These are phyloP conservation scores for Neonothopanus nambi DNA, from an alignment of 1,284 basidiomycete genomes.

Conservation along the genomic window DNA sequence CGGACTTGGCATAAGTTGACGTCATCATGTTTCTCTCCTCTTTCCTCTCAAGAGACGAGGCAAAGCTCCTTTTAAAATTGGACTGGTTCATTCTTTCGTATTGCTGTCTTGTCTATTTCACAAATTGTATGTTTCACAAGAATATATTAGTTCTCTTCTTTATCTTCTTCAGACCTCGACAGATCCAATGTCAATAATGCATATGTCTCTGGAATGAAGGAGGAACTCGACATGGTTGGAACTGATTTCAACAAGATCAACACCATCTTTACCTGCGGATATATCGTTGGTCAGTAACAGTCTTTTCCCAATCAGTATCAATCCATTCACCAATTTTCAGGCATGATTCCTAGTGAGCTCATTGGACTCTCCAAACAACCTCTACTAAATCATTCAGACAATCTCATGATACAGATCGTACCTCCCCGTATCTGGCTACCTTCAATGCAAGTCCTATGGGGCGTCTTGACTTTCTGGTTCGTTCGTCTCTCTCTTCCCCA, in stretches of 20 bases:
- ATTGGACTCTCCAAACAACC: conserved; percentile 13
- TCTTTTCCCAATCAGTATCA: not conserved
- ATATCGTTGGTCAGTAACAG: conserved; percentile 47
- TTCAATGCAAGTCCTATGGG: conserved; percentile 66
- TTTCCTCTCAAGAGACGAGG: conserved; percentile 45
- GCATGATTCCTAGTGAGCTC: conserved; percentile 68
- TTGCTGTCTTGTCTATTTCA: conserved; percentile 62
- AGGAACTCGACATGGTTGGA: conserved; percentile 71
- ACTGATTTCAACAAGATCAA: conserved; percentile 75
- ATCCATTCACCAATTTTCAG: no score
- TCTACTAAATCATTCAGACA: no score
- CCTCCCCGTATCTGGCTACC: conserved; percentile 68
- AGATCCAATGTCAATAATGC: conserved; percentile 68
- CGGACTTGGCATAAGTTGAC: no score
- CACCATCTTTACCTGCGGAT: conserved; percentile 72
- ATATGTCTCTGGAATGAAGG: conserved; percentile 82
- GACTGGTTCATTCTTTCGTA: conserved; percentile 70
- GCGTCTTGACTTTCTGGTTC: conserved; percentile 62
- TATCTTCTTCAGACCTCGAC: conserved; percentile 51
- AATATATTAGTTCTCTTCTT: no score
- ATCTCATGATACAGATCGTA: conserved; percentile 61
- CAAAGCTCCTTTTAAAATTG: conserved; percentile 53
- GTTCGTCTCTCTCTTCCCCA: conserved; percentile 4
- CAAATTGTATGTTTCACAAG: conserved; percentile 1
- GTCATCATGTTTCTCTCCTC: no score